Evolutionary conservation across 2,329 filamentous ascomycete genomes (phyloP).

Genomic region (Diaporthe citrichinensis): DNA sequence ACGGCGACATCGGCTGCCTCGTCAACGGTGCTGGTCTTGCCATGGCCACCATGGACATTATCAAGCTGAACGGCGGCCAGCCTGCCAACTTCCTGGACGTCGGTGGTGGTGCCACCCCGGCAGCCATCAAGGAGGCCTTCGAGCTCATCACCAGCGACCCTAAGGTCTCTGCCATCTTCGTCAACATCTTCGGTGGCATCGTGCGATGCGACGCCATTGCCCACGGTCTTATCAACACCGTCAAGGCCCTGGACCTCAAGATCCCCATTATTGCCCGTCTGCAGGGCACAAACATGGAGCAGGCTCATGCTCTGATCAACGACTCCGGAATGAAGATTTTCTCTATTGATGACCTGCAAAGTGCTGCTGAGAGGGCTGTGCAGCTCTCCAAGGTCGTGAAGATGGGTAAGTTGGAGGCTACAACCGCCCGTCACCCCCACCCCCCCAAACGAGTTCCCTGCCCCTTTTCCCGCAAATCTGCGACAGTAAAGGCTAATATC

Average conservation of each 20-base stretch:
- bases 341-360: slow-evolving; percentile 98
- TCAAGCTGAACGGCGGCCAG: slow-evolving; percentile 97
- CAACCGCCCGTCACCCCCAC: not conserved
- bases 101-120: slow-evolving; percentile 95
- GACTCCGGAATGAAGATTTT: slow-evolving; percentile 99
- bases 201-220: slow-evolving; percentile 98
- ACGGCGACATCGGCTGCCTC: slow-evolving; percentile 98
- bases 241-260: slow-evolving; percentile 93
- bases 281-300: slow-evolving; percentile 98
- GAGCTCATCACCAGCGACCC: slow-evolving; percentile 98
- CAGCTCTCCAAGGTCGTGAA: slow-evolving; percentile 99
- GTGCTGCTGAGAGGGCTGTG: slow-evolving; percentile 96
- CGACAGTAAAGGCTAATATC: slow-evolving; percentile 20
- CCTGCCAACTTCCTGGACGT: slow-evolving; percentile 99
- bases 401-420: slow-evolving; percentile 77
- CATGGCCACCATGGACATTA: slow-evolving; percentile 99
- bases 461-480: slow-evolving; percentile 29
- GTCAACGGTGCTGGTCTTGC: slow-evolving; percentile 99
- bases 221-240: slow-evolving; percentile 94
- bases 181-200: slow-evolving; percentile 99
- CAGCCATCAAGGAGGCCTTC: slow-evolving; percentile 97
- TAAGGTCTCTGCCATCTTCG: slow-evolving; percentile 98
- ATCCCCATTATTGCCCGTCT: slow-evolving; percentile 97
- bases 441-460: no score
- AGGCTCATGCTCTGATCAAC: slow-evolving; percentile 92